phyloP scores from a whole-genome alignment of 2,329 filamentous ascomycete genomes.

The Atkinsonella texensis region DNA sequence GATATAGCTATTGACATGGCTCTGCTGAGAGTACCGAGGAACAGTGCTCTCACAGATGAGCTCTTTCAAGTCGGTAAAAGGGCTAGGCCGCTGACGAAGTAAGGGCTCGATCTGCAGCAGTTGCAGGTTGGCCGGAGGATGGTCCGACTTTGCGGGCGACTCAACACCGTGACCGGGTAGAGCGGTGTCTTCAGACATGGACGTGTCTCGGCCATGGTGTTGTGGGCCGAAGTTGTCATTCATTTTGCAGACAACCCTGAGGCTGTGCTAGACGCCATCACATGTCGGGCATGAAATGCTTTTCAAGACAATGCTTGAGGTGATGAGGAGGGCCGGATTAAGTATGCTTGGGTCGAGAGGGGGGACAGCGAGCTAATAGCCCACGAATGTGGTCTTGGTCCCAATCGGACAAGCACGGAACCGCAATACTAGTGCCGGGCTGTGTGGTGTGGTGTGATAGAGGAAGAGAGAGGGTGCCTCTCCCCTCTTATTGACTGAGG shows the following conservation, averaged over 20 bases:
- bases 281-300: neutral
- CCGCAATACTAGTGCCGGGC: neutral
- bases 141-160: neutral
- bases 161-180: neutral
- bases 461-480: neutral
- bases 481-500: neutral
- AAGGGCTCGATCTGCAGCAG: neutral
- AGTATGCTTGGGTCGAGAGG: neutral
- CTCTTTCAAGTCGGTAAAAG: neutral
- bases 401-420: neutral
- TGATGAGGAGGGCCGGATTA: neutral
- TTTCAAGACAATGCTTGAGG: neutral
- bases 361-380: neutral
- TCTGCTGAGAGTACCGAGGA: neutral
- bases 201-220: neutral
- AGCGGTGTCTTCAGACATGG: neutral
- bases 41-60: neutral
- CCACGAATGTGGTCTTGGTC: neutral
- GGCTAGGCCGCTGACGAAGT: neutral
- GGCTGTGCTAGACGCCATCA: neutral
- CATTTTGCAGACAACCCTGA: neutral
- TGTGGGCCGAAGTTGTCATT: neutral
- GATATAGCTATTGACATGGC: conserved; percentile 23
- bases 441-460: neutral
- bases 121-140: neutral